These are phyloP conservation scores for Penicillium sp. DNA, from an alignment of 2,329 filamentous ascomycete species.

Conservation along the genomic window DNA sequence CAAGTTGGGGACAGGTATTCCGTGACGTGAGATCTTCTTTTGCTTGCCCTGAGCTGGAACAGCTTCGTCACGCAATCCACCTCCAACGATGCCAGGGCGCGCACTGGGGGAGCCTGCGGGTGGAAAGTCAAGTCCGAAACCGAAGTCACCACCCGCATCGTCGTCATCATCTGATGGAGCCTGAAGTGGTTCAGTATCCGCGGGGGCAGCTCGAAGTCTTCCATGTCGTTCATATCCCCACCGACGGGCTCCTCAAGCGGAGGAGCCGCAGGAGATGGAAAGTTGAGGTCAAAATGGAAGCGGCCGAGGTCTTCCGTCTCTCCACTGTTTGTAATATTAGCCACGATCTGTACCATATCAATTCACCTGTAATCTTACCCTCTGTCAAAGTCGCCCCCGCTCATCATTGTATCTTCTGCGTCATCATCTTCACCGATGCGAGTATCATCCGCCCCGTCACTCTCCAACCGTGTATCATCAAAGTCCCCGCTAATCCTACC, in stretches of 20 bases:
- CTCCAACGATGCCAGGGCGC: constrained; percentile 34
- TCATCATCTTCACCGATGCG: constrained; percentile 36
- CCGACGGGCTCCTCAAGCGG: constrained; percentile 31
- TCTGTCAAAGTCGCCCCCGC: constrained; percentile 39
- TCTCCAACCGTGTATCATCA: constrained; percentile 47
- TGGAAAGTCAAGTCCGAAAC: constrained; percentile 31
- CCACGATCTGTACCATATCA: constrained; percentile 16
- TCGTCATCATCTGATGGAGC: constrained; percentile 27
- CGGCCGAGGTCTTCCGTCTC: constrained; percentile 44
- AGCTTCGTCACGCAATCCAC: constrained; percentile 36
- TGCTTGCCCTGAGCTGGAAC: constrained; percentile 41
- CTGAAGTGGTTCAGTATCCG: constrained; percentile 26
- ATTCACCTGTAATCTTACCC: constrained; percentile 29
- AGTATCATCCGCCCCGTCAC: constrained; percentile 40
- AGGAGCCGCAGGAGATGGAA: constrained; percentile 36
- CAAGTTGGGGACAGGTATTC: constrained; percentile 70
- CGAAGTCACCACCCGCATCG: constrained; percentile 31
- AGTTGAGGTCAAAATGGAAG: constrained; percentile 43
- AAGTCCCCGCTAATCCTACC: constrained; percentile 51
- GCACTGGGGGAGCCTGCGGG: constrained; percentile 30
- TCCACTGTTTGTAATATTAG: constrained; percentile 34
- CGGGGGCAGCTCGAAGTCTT: constrained; percentile 34
- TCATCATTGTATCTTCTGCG: constrained; percentile 37
- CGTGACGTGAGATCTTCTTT: constrained; percentile 63
- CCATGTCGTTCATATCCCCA: constrained; percentile 34